phyloP scores from a whole-genome alignment of 2,329 filamentous ascomycete genomes.

The Rhexocercosporidium sp. region DNA sequence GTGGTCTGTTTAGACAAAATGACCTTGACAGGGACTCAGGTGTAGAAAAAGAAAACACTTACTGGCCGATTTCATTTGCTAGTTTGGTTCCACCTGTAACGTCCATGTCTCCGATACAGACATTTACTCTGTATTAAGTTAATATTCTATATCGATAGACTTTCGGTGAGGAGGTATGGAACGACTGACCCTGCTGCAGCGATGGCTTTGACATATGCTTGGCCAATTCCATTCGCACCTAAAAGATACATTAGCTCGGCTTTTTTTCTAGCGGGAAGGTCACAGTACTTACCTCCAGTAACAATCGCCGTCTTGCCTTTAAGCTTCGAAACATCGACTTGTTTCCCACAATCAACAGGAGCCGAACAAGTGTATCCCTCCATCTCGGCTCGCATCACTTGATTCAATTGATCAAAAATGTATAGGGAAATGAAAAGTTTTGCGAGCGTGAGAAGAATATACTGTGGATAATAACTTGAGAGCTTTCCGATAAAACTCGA shows the following conservation, averaged over 20 bases:
- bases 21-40: too few relatives aligned
- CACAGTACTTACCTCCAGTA: background rate
- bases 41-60: too few relatives aligned
- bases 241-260: background rate
- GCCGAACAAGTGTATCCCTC: background rate
- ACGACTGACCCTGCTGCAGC: too few relatives aligned
- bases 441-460: background rate
- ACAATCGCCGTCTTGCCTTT: background rate
- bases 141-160: too few relatives aligned
- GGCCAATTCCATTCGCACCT: background rate
- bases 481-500: background rate
- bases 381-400: too few relatives aligned
- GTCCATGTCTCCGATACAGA: too few relatives aligned
- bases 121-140: too few relatives aligned
- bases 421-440: background rate
- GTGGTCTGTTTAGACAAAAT: too few relatives aligned
- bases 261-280: background rate
- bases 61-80: too few relatives aligned
- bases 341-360: background rate
- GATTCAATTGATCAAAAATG: background rate
- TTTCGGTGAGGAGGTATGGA: too few relatives aligned
- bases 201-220: background rate
- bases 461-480: too few relatives aligned
- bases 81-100: too few relatives aligned
- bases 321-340: background rate